phyloP scores from a whole-genome alignment of 2,329 filamentous ascomycete species.

The Cladosporium oxysporum region DNA sequence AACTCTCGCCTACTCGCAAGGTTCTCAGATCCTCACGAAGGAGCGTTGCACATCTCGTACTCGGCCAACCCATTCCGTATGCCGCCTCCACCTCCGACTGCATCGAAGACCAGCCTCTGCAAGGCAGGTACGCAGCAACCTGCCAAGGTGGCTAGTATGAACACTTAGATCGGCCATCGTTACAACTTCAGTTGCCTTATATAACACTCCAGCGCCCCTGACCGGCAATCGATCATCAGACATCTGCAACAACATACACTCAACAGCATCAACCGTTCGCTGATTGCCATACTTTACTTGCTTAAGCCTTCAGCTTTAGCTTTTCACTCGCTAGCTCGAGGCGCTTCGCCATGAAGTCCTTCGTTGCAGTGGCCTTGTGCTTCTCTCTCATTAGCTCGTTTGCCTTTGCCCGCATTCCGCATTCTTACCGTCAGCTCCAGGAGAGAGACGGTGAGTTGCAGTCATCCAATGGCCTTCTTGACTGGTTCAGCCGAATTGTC shows the following conservation, averaged over 20 bases:
- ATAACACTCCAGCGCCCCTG: constrained; percentile 21
- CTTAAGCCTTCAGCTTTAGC: constrained; percentile 17
- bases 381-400: constrained; percentile 30
- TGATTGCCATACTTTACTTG: constrained; percentile 2
- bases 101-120: constrained; percentile 30
- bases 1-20: constrained; percentile 24
- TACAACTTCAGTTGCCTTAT: constrained; percentile 24
- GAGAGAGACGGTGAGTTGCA: constrained; percentile 23
- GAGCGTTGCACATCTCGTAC: constrained; percentile 31
- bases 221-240: constrained; percentile 12
- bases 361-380: constrained; percentile 32
- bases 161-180: constrained; percentile 20
- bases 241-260: constrained; percentile 16
- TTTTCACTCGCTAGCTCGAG: constrained; percentile 28
- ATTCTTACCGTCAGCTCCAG: constrained; percentile 24
- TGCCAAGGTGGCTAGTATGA: constrained; percentile 25
- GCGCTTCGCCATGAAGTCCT: constrained; percentile 31
- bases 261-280: constrained; percentile 22
- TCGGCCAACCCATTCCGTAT: constrained; percentile 29
- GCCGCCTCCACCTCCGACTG: constrained; percentile 25
- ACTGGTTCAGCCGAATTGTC: constrained; percentile 31
- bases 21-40: constrained; percentile 19
- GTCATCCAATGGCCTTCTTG: constrained; percentile 22
- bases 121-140: constrained; percentile 29
- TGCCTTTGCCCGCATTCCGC: constrained; percentile 30